Conservation (phyloP, 805 yeast species). For the Wickerhamiella azyma region DNA sequence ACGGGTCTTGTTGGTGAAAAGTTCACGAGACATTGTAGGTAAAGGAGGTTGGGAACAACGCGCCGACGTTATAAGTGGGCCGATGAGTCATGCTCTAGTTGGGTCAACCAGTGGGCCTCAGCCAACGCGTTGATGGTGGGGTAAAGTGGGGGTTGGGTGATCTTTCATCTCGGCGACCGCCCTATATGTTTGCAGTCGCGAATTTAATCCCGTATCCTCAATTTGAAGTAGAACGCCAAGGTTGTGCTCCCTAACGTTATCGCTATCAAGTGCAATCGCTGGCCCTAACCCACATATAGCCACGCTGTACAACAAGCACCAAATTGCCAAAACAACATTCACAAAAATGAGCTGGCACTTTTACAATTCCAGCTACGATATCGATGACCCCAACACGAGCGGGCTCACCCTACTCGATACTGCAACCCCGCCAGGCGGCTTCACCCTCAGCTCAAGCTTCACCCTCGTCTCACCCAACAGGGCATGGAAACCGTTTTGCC, state of each 20-base stretch:
- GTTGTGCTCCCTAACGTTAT: no score
- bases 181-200: no score
- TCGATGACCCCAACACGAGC: conserved; percentile 14
- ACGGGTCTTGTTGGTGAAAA: conserved; percentile 31
- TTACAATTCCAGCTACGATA: conserved; percentile 15
- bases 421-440: not conserved
- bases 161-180: no score
- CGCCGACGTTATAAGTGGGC: not conserved
- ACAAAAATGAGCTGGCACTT: conserved; percentile 14
- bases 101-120: not conserved
- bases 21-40: conserved; percentile 19
- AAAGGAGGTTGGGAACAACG: not conserved
- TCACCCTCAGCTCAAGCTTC: conserved; percentile 1
- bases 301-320: not conserved
- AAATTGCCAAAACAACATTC: not conserved
- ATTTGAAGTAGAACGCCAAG: no score
- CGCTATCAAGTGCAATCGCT: no score
- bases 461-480: conserved; percentile 8
- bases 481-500: conserved; percentile 29
- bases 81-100: not conserved
- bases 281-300: not conserved
- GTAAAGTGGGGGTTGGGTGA: not conserved
- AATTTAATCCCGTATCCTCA: no score
- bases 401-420: conserved; percentile 2
- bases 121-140: not conserved